Conservation (phyloP, 768 basidiomycete species). For the Dictyophora rubrovolvata region DNA sequence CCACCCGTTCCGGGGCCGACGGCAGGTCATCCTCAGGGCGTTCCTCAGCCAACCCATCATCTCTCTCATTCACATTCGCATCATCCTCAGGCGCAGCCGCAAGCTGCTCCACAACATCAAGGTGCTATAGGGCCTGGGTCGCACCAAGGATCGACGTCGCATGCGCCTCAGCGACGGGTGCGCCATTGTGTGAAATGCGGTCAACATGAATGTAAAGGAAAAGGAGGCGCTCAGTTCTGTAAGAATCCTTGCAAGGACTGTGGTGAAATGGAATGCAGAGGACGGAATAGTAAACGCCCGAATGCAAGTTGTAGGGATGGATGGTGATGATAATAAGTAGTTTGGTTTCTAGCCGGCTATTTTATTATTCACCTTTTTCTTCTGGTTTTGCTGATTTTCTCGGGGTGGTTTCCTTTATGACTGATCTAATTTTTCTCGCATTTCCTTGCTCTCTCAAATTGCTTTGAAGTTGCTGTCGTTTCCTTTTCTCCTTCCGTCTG, state of each 20-base stretch:
- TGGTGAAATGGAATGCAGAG: constrained; percentile 68
- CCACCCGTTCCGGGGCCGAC: constrained; percentile 12
- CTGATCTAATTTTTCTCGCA: background rate
- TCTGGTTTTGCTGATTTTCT: background rate
- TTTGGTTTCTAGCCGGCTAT: background rate
- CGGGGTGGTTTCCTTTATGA: background rate
- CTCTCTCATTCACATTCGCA: constrained; percentile 28
- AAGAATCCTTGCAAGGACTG: constrained; percentile 72
- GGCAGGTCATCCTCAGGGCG: constrained; percentile 12
- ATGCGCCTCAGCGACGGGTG: constrained; percentile 45
- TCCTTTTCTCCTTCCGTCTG: background rate
- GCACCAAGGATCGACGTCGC: constrained; percentile 18
- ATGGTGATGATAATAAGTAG: background rate
- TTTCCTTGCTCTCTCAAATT: background rate
- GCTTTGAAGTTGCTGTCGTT: background rate
- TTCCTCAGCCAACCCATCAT: constrained; percentile 21
- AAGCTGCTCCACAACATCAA: constrained; percentile 17
- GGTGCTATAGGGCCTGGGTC: constrained; percentile 7
- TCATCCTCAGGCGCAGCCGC: constrained; percentile 17
- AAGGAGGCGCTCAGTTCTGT: constrained; percentile 68
- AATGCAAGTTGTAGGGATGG: constrained; percentile 62
- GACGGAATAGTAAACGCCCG: constrained; percentile 67
- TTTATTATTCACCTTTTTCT: background rate
- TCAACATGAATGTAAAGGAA: constrained; percentile 72
- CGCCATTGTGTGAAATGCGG: constrained; percentile 82